A percentile compares a stretch with the other conserved stretches of the same genome.
These are phyloP conservation scores for Polygonum aviculare DNA, from an alignment of 148 eudicot genomes.

Conservation along the genomic window DNA sequence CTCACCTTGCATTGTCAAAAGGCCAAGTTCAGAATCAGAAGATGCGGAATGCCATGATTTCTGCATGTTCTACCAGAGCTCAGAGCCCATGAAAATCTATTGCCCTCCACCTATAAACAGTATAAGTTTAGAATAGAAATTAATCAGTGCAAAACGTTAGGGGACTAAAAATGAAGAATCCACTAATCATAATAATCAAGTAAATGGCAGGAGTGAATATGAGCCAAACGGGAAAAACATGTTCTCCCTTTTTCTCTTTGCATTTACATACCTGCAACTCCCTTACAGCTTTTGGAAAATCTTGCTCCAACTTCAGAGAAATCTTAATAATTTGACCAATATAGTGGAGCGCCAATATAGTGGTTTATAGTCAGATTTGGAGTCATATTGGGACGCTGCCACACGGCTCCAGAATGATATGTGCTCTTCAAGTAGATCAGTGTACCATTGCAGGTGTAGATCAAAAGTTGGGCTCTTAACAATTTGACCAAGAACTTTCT, in stretches of 20 bases:
- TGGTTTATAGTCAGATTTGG: conserved; percentile 31
- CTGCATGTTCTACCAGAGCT: conserved; percentile 50
- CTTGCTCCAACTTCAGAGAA: conserved; percentile 33
- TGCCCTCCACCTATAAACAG: conserved; percentile 26
- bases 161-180: background rate
- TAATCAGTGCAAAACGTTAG: background rate
- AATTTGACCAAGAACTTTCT: conserved; percentile 46
- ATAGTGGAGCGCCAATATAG: conserved; percentile 62
- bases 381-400: conserved; percentile 31
- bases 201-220: background rate
- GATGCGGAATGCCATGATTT: conserved; percentile 48
- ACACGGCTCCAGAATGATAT: conserved; percentile 54
- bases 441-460: conserved; percentile 32
- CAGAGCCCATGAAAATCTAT: conserved; percentile 40
- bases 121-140: background rate
- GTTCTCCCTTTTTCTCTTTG: background rate
- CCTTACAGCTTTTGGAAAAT: conserved; percentile 47
- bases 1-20: conserved; percentile 70
- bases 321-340: no score
- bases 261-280: conserved; percentile 42
- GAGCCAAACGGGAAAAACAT: background rate
- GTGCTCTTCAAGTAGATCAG: conserved; percentile 66
- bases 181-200: background rate
- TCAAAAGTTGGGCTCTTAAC: conserved; percentile 51
- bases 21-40: conserved; percentile 52